Conservation (phyloP, 495 filamentous ascomycete species). For the Penicillium silybi region DNA sequence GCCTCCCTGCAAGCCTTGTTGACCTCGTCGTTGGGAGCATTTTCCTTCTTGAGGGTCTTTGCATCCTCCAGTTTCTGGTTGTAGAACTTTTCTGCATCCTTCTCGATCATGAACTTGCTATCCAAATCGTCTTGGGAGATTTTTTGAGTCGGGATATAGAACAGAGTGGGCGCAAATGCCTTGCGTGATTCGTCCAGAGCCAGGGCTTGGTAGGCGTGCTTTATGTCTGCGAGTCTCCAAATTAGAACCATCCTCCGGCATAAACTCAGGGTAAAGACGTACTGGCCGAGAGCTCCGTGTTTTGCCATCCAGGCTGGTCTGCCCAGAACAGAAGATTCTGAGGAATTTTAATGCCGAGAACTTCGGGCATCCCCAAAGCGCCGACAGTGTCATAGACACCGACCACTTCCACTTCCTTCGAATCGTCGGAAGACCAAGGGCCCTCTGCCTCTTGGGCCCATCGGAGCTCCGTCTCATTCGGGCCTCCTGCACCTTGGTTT, state of each 20-base stretch:
- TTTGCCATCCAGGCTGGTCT: constrained; percentile 12
- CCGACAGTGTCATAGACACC: constrained; percentile 63
- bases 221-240: constrained; percentile 33
- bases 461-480: constrained; percentile 4
- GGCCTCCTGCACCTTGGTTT: constrained; percentile 15
- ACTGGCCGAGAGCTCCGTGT: constrained; percentile 18
- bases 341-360: constrained; percentile 18
- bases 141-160: constrained; percentile 37
- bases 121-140: constrained; percentile 14
- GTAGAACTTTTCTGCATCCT: neutral
- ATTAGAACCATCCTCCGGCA: neutral
- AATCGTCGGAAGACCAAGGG: constrained; percentile 17
- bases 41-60: constrained; percentile 7
- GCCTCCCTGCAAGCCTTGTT: constrained; percentile 6
- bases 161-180: constrained; percentile 52
- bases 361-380: constrained; percentile 21
- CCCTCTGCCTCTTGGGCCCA: constrained; percentile 6
- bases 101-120: neutral
- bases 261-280: neutral
- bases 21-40: constrained; percentile 8
- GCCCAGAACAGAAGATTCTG: neutral
- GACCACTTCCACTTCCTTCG: constrained; percentile 42
- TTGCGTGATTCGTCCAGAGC: constrained; percentile 53
- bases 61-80: constrained; percentile 1
- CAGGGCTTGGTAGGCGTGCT: constrained; percentile 58